Conservation (phyloP, 2,329 filamentous ascomycete species). For the Monilinia polystroma region DNA sequence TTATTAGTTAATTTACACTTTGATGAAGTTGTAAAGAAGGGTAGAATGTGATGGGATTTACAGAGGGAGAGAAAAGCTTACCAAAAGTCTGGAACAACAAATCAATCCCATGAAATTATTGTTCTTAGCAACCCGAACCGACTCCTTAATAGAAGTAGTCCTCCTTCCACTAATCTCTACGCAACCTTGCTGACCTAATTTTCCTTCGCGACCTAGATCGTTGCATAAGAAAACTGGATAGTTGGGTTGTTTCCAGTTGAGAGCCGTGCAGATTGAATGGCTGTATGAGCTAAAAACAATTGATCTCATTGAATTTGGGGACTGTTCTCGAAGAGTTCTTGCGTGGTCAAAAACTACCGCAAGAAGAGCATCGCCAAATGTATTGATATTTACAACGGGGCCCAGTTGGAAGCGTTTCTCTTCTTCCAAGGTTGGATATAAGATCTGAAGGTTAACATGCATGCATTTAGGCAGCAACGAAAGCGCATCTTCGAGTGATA, state of each 20-base stretch:
- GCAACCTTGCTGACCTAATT: conserved; percentile 32
- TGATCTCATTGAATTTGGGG: conserved; percentile 73
- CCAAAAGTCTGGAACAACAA: conserved; percentile 81
- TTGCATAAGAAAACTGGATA: conserved; percentile 96
- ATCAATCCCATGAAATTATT: conserved; percentile 99
- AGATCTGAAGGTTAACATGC: conserved; percentile 86
- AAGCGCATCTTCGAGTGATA: conserved; percentile 77
- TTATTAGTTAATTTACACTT: conserved; percentile 25
- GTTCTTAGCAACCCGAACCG: conserved; percentile 84
- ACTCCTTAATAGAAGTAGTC: conserved; percentile 88
- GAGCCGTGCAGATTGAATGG: conserved; percentile 80
- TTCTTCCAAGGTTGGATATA: conserved; percentile 78
- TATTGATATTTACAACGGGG: conserved; percentile 79
- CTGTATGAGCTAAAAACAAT: conserved; percentile 96
- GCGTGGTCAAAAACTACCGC: conserved; percentile 90
- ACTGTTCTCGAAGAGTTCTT: conserved; percentile 61
- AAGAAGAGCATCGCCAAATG: conserved; percentile 79
- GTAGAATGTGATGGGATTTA: not conserved
- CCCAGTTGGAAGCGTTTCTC: conserved; percentile 69
- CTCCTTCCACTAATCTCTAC: conserved; percentile 60
- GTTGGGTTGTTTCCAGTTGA: conserved; percentile 99
- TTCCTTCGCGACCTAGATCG: conserved; percentile 69
- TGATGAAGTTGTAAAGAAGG: not conserved
- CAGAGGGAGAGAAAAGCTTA: conserved; percentile 48
- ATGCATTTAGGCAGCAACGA: conserved; percentile 72